These are phyloP conservation scores for Ceratocystis ficicola DNA, from an alignment of 2,329 filamentous ascomycete species.

Conservation along the genomic window DNA sequence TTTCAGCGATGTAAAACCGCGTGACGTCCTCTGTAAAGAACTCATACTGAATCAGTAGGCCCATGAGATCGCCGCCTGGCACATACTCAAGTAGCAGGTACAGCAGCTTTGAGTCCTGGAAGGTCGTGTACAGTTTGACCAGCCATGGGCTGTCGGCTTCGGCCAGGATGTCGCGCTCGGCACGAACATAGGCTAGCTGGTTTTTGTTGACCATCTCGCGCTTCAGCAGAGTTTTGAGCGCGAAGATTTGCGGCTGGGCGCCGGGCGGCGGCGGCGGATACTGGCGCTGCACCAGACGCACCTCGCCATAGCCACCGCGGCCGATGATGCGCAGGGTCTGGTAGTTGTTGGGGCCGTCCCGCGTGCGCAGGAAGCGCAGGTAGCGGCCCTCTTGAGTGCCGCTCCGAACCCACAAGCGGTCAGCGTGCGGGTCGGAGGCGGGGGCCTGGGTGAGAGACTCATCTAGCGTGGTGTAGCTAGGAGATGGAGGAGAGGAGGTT, in stretches of 20 bases:
- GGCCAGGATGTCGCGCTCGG: slow-evolving; percentile 66
- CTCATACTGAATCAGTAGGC: slow-evolving; percentile 74
- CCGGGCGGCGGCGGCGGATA: slow-evolving; percentile 18
- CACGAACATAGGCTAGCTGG: slow-evolving; percentile 64
- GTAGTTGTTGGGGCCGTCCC: slow-evolving; percentile 59
- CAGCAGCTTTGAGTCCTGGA: slow-evolving; percentile 63
- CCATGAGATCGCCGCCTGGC: slow-evolving; percentile 70
- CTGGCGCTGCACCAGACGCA: slow-evolving; percentile 63
- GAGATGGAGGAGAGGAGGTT: not conserved
- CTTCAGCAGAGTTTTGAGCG: slow-evolving; percentile 66
- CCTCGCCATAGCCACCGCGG: slow-evolving; percentile 69
- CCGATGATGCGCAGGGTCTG: slow-evolving; percentile 66
- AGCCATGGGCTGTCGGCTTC: slow-evolving; percentile 73
- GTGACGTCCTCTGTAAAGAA: slow-evolving; percentile 74
- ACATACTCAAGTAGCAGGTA: slow-evolving; percentile 77
- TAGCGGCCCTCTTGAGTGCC: slow-evolving; percentile 48
- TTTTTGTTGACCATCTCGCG: slow-evolving; percentile 76
- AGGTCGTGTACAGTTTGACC: slow-evolving; percentile 67
- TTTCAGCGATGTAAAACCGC: slow-evolving; percentile 73
- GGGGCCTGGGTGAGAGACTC: slow-evolving; percentile 10
- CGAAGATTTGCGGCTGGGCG: slow-evolving; percentile 64
- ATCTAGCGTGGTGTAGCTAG: slow-evolving; percentile 16
- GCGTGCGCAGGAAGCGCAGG: slow-evolving; percentile 59
- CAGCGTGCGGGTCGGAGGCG: slow-evolving; percentile 8
- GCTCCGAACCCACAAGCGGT: slow-evolving; percentile 18